A percentile compares a stretch with the other conserved stretches of the same genome.
Evolutionary conservation across 768 basidiomycete species (phyloP).

Genomic region (Suillus lakei): DNA sequence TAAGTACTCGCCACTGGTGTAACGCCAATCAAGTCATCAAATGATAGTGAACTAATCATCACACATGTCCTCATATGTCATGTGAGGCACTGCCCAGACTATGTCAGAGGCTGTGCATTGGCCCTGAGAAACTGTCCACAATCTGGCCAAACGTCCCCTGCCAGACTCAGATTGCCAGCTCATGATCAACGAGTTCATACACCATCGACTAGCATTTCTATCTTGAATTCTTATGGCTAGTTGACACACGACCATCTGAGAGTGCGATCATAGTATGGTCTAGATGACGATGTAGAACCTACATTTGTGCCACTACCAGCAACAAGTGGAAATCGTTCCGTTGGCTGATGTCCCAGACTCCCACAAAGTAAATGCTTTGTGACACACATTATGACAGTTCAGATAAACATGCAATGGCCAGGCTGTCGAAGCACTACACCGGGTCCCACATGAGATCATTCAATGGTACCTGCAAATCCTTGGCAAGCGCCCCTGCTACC

Average conservation of each 20-base stretch:
- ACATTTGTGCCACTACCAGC: not conserved
- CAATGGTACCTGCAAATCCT: slow-evolving; percentile 61
- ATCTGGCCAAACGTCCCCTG: no score
- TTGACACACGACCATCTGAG: no score
- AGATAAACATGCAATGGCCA: not conserved
- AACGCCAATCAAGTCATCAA: no score
- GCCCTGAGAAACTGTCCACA: not conserved
- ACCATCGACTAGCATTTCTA: no score
- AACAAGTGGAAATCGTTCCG: not conserved
- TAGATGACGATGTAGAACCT: not conserved
- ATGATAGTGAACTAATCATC: no score
- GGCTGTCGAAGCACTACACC: slow-evolving; percentile 6
- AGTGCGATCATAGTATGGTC: no score
- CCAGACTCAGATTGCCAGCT: not conserved
- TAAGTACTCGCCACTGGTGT: no score
- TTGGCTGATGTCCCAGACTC: not conserved
- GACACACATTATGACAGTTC: not conserved
- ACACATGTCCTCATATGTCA: no score
- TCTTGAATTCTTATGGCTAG: no score
- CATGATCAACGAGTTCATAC: not conserved
- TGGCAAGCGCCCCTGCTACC: slow-evolving; percentile 56
- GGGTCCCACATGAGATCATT: slow-evolving; percentile 76
- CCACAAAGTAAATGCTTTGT: not conserved
- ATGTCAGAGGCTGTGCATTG: no score
- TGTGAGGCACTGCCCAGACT: no score